Conservation (phyloP, 1,284 basidiomycete genomes). For the Ganoderma lucidum region DNA sequence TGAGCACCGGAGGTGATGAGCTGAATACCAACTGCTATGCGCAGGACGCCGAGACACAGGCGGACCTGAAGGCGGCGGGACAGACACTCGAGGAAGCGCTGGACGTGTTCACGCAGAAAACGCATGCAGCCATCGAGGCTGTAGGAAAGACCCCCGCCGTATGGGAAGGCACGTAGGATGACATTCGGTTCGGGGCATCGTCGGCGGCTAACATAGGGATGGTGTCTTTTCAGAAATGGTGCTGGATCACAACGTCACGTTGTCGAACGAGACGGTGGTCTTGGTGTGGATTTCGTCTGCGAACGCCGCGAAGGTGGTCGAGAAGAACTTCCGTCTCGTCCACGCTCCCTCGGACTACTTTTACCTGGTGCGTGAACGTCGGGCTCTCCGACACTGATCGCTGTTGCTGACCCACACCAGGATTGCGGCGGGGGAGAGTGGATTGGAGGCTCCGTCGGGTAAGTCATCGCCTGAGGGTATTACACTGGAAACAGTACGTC, state of each 20-base stretch:
- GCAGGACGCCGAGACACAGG: slow-evolving; percentile 64
- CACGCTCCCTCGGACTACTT: slow-evolving; percentile 63
- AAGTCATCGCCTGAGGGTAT: neutral
- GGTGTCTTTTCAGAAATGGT: slow-evolving; percentile 64
- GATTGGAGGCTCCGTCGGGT: slow-evolving; percentile 62
- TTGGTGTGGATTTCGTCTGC: slow-evolving; percentile 66
- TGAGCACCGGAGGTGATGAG: slow-evolving; percentile 88
- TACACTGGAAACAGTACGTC: too few relatives aligned
- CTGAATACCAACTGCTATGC: slow-evolving; percentile 75
- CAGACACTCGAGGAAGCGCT: slow-evolving; percentile 71
- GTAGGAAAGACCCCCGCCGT: slow-evolving; percentile 67
- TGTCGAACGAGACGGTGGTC: slow-evolving; percentile 75
- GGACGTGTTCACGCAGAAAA: slow-evolving; percentile 62
- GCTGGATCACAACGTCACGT: slow-evolving; percentile 64
- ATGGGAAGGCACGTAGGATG: slow-evolving; percentile 63
- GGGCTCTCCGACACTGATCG: neutral
- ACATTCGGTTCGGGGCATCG: neutral
- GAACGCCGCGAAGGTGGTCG: slow-evolving; percentile 51
- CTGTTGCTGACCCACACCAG: slow-evolving; percentile 41
- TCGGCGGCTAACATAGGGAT: neutral
- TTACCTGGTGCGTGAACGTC: slow-evolving; percentile 53
- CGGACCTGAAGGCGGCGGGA: slow-evolving; percentile 54
- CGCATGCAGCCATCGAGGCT: slow-evolving; percentile 53
- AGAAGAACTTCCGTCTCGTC: slow-evolving; percentile 58
- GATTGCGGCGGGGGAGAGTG: slow-evolving; percentile 85